Conservation (phyloP, 805 yeast genomes). For the Ogataea salicorniae region DNA sequence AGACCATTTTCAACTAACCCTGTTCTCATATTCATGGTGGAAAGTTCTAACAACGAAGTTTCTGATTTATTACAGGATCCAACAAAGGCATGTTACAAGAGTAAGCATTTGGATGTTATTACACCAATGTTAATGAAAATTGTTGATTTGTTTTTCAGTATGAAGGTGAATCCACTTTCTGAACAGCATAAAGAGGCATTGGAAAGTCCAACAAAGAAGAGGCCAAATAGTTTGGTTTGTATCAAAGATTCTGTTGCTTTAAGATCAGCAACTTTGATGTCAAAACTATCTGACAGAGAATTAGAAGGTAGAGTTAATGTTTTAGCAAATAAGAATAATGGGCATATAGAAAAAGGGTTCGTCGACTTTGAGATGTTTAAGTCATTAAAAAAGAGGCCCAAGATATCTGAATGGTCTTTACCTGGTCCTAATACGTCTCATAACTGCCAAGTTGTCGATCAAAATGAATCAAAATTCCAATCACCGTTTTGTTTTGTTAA, state of each 20-base stretch:
- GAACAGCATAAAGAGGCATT: background rate
- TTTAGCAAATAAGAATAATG: background rate
- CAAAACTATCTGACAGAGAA: conserved; percentile 2
- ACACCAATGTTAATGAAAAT: conserved; percentile 29
- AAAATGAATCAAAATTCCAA: background rate
- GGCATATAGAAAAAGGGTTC: background rate
- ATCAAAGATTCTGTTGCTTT: background rate
- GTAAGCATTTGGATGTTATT: conserved; percentile 25
- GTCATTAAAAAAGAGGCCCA: background rate
- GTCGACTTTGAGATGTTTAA: conserved; percentile 2
- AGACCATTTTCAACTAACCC: conserved; percentile 35
- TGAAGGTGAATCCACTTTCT: background rate
- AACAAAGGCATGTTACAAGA: conserved; percentile 26
- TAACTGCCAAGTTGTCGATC: conserved; percentile 1
- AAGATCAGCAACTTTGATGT: conserved; percentile 2
- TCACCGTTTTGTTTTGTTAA: conserved; percentile 19
- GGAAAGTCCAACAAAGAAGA: conserved; percentile 1
- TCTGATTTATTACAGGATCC: conserved; percentile 40
- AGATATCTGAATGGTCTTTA: background rate
- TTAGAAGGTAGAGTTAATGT: background rate
- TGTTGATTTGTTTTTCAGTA: conserved; percentile 23
- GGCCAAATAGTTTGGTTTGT: background rate
- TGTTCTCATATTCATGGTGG: conserved; percentile 32
- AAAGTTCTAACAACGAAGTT: conserved; percentile 3
- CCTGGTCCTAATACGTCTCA: background rate